Evolutionary conservation across 129 eudicot species (phyloP), one percentile per base, ranked within the genome.

Genomic region (Smallanthus sonchifolius): DNA sequence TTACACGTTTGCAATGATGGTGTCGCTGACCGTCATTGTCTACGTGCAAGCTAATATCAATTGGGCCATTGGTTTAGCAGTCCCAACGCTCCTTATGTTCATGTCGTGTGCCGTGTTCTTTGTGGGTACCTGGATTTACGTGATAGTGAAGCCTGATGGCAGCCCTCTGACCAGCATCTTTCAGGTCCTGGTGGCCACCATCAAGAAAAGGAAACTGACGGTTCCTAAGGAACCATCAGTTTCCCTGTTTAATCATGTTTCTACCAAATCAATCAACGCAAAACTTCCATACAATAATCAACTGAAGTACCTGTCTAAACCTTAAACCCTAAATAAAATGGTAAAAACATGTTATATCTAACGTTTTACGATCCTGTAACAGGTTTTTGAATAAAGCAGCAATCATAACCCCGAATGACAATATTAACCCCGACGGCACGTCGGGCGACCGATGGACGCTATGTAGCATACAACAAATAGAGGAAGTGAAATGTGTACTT

Each of bases 381-480:
- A 80, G 86, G 66, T 78, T 69, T 71, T 70, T 85, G 4, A 79
- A 82, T 49, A 89, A 89, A 74, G 96, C 96, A 7, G 89, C 92
- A 2, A 81, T 89, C 60, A 37, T 75, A 52, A 78, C 92, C 32
- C 67, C 79, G 1, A 76, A 84, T 7, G 96, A 89, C 75, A 64
- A 73, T 28, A 52, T 87, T 7, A 86, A 84, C 64, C 17, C 80
- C 0, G 90, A 89, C 38, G 92, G 96, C 48, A 71, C 90, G 16
- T 76, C 92, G 0, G 80, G 65, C 2, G 62, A 84, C 82, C 90
- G 79, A 2, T 87, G 96, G 96, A 78, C 75, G 13, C 86, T 89
- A 65, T 80, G 96, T 71, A 82, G 86, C 3, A 44, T 87, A 7
- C 96, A 89, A 56, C 96, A 89, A 83, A 81, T 87, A 13, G 92